Evolutionary conservation across 495 filamentous ascomycete genomes (phyloP), one percentile per base, ranked within the genome.

Genomic region (Podospora pseudoanserina): DNA sequence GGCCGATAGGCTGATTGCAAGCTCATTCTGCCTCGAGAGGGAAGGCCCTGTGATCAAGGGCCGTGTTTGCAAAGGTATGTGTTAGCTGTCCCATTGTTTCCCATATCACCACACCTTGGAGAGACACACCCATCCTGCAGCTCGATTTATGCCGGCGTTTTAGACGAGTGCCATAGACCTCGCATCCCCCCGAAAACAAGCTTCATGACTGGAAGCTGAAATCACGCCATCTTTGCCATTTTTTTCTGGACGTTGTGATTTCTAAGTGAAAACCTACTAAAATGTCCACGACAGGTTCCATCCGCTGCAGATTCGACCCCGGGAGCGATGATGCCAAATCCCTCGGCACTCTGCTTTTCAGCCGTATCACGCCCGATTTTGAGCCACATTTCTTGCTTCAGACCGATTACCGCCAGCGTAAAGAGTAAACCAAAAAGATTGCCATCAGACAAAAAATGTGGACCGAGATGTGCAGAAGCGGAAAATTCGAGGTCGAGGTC

Each of bases 11-110:
- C 74, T 80, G 5, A 70, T 80, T 13, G 76, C 77, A 2, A 80
- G 79, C 69, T 76, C 75, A 0, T 80, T 80, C 39, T 80, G 76
- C 71, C 79, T 78, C 55, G 76, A 80, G 63, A 76, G 74, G 68
- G 70, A 76, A 6, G 49, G 65, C 61, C 74, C 73, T 39, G 67
- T 58, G 3, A 11, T 69, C 49, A 74, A 69, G 2, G 69, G 68
- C 11, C 77, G 67, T 39, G 71, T 58, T 49, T 78, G 72, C 28
- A 71, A 68, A 61, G 78, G 78, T 80, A 71, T 60, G 28, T 28
- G 19, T 26, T 20, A 5, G 18, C 5, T 26, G 65, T 44, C 66
- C 5, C 23, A 23, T 23, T 23, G 23, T 2, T 65, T 49, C 27
- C 28, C 4, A 15, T 11, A 7, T 54, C 44, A 64, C 27, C 59